Evolutionary conservation across 2,329 filamentous ascomycete genomes (phyloP).

Genomic region (Microthyrium microscopicum): DNA sequence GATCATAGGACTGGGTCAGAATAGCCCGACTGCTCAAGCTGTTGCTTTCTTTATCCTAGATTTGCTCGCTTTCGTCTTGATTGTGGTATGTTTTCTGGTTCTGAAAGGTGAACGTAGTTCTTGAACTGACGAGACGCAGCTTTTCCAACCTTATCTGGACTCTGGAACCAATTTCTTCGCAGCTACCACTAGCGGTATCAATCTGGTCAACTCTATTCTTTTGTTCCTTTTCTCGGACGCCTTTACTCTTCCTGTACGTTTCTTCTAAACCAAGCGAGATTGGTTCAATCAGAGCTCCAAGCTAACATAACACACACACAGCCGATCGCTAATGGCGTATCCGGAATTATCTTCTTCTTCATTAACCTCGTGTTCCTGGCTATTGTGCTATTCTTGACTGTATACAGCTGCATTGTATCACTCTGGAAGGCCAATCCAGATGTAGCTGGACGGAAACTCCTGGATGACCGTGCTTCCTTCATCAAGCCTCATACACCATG

Average conservation of each 20-base stretch:
- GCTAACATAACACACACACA: no score
- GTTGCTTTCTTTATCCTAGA: conserved; percentile 73
- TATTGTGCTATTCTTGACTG: conserved; percentile 46
- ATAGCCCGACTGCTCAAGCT: conserved; percentile 54
- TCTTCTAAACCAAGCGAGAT: neutral
- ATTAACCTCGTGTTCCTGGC: conserved; percentile 8
- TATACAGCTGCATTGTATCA: conserved; percentile 60
- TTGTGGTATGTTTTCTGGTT: no score
- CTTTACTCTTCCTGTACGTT: conserved; percentile 59
- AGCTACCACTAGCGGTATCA: conserved; percentile 75
- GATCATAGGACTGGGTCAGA: conserved; percentile 71
- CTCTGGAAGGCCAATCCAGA: conserved; percentile 86
- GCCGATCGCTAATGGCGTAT: conserved; percentile 5
- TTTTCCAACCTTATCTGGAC: conserved; percentile 91
- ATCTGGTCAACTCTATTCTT: conserved; percentile 83
- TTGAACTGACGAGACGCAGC: no score
- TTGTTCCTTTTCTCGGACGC: conserved; percentile 74
- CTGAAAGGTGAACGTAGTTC: no score
- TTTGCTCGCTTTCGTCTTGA: conserved; percentile 55
- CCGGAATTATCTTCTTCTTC: conserved; percentile 9
- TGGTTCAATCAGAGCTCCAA: no score
- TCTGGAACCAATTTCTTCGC: conserved; percentile 96
- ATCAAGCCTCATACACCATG: conserved; percentile 67
- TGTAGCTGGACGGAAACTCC: conserved; percentile 88
- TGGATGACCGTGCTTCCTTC: conserved; percentile 87